Evolutionary conservation across 2,329 filamentous ascomycete species (phyloP), one percentile per base, ranked within the genome.

Genomic region (Clarireedia hainanense): DNA sequence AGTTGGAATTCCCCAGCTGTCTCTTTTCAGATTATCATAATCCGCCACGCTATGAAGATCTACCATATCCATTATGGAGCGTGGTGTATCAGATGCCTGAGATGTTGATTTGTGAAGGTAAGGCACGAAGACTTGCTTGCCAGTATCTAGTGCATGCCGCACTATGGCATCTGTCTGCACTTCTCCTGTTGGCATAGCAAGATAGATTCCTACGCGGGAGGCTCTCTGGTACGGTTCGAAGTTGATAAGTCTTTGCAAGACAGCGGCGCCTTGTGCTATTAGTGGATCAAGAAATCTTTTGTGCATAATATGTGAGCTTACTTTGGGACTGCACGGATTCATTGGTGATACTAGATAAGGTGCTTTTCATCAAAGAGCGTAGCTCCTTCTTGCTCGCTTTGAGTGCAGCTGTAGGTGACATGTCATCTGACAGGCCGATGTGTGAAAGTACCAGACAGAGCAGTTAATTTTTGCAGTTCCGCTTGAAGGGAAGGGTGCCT

Each of bases 1-100:
- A 34, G 88, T 92, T n/a, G 94, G 94, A 61, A 99, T 99, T 9
- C 91, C 91, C 94, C 94, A 99, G 69, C 80, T 83, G 71, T 99
- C 94, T 42, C 80, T 79, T 66, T 84, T 73, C 58, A 97, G 75
- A 24, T 81, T 80, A 60, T 90, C 82, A 70, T 91, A 96, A 69
- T 99, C 94, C 27, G 80, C 73, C 50, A 89, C 70, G 26, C 84
- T 85, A 56, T 78, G 75, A 42, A 99, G 76, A 60, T 84, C 84
- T 23, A 99, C 82, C 94, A 99, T 97, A 67, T 96, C 91, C 94
- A 99, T 99, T 53, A 94, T 80, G 15, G 88, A 88, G 5, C 83
- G 80, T 55, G 75, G 74, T 27, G 69, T 64, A 15, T 66, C 63
- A 46, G 63, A 52, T 46, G 59, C 48, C 34, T 61, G 61, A n/a